Base-by-base conservation (phyloP, 495 filamentous ascomycete genomes). In the Penicillium lividum region DNA sequence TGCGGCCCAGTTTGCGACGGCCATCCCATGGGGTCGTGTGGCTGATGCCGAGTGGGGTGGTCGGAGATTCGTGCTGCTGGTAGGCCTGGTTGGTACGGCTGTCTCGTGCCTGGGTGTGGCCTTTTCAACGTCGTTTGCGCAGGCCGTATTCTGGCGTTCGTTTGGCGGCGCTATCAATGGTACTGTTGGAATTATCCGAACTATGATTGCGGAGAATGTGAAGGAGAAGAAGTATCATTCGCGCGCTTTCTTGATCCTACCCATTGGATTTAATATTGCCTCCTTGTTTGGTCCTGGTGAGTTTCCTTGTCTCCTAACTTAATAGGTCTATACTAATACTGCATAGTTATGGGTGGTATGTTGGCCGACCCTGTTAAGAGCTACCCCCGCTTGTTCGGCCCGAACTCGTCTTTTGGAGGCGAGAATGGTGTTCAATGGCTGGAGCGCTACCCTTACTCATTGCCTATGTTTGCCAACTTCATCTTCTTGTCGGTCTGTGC, bases 141-240 rank as follows among this genome's bases (percentile, higher is more conserved):
- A 87, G 69, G 91, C 90, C 29, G 73, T 92, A 61, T 71, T 88
- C 43, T 96, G 90, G 73, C 77, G 91, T 33, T 84, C 78, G 36
- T 69, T 93, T 43, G 91, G 89, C 25, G 91, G 91, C 28, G 83
- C 84, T 8, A 82, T 91, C 53, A 96, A 96, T 68, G 91, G 91
- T 0, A 94, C 90, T 43, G 84, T 92, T 31, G 89, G 89, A 10
- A 90, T 92, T 16, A 84, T 92, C 71, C 79, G 89, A 61, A 92
- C 89, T 4, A 91, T 90, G 86, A 89, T 92, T 65, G 84, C 84
- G 51, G 89, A 93, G 73, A 92, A 85, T 57, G 82, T 93, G 33
- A 84, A 80, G 64, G 89, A 91, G 66, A 87, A 86, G 76, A 84
- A 80, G 58, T 85, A 80, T 56, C 87, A 90, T 64, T 84, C 83